Base-by-base conservation (phyloP, 2,329 filamentous ascomycete genomes). In the Elsinoe fawcettii region DNA sequence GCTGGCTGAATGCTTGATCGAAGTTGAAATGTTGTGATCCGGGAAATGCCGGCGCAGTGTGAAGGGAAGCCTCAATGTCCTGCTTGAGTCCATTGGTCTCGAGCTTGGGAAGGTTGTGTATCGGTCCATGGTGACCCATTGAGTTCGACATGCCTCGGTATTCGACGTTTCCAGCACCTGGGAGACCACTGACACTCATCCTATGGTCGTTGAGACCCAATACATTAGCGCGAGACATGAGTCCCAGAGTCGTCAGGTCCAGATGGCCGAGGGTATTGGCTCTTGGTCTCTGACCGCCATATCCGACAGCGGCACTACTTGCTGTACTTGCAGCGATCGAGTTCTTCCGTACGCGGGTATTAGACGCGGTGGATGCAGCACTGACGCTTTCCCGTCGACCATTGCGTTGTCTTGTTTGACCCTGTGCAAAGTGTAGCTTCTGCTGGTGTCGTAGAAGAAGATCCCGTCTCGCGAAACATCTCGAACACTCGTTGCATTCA, bases 211-310 rank as follows among this genome's bases (percentile, higher is more conserved):
- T 37, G 5, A 58, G 27, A 16, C 46, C 57, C 3, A 56, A n/a
- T 5, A 57, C 56, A 44, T 66, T 64, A 20, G 62, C 59, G 8
- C 58, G 58, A 27, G 68, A 64, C 56, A 68, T 59, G 22, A 69
- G 51, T 5, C 86, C 88, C 70, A 95, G 81, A 39, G 85, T 82
- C 56, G 80, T 78, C 58, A 83, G 81, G 69, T 96, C 93, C 58
- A 97, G 84, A 70, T 97, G 91, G 68, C 91, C 93, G 67, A 99
- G 95, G 36, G 93, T 99, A 69, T 97, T 97, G 56, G 93, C 92
- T 65, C 93, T 80, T 20, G 92, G 93, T 63, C 93, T 82, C 82
- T 92, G 91, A 11, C 80, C 77, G 55, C 79, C 77, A 56, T 76
- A 73, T 60, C 73, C 77, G 30, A 75, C 77, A 63, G 76, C 79